A percentile compares a stretch with the other conserved stretches of the same genome.
phyloP scores from a whole-genome alignment of 2,329 filamentous ascomycete species.

The Penicillium digitatum region DNA sequence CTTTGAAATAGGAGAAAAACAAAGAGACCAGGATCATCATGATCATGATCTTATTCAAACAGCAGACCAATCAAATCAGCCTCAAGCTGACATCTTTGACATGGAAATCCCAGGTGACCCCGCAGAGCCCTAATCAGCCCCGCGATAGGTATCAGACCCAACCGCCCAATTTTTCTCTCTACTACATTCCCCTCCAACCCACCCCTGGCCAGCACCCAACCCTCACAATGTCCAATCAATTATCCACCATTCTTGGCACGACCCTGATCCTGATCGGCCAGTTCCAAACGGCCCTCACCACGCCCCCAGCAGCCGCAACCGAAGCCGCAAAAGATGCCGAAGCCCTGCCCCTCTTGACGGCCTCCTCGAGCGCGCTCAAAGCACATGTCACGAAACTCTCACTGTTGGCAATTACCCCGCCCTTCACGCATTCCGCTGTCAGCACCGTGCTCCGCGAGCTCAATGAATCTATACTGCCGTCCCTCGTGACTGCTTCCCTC shows the following conservation, averaged over 20 bases:
- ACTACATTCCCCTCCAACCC: conserved; percentile 4
- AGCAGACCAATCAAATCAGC: neutral
- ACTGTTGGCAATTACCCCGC: conserved; percentile 78
- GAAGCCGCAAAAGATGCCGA: conserved; percentile 28
- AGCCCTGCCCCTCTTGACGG: conserved; percentile 64
- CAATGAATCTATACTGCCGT: conserved; percentile 68
- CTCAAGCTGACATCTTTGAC: neutral
- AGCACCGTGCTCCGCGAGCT: conserved; percentile 67
- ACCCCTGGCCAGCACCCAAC: neutral
- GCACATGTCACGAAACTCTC: conserved; percentile 85
- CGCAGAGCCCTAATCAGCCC: conserved; percentile 34
- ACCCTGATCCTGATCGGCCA: conserved; percentile 38
- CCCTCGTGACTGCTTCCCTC: conserved; percentile 66
- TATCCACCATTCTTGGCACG: conserved; percentile 32
- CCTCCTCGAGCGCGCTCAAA: conserved; percentile 68
- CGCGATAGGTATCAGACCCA: conserved; percentile 20
- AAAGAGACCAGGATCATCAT: neutral
- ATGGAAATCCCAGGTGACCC: conserved; percentile 22
- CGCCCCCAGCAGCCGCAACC: conserved; percentile 18
- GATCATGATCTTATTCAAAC: neutral
- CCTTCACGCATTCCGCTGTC: conserved; percentile 77
- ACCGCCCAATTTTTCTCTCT: conserved; percentile 26
- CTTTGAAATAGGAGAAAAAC: neutral
- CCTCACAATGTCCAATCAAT: conserved; percentile 32
- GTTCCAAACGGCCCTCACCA: conserved; percentile 38